Conservation (phyloP, 257 asterid genomes). For the Apocynum venetum region DNA sequence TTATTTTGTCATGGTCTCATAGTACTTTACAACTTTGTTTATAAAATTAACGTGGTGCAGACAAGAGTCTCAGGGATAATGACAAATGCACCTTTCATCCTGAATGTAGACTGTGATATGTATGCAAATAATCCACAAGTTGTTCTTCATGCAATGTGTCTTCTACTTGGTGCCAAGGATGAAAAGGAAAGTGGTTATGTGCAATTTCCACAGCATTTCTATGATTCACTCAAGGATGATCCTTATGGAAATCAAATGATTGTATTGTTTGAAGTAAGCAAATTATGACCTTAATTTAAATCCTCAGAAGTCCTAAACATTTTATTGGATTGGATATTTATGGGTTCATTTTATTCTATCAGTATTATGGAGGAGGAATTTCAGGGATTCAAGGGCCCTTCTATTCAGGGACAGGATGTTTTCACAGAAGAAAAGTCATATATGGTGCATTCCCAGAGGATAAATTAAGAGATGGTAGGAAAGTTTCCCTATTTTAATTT, state of each 20-base stretch:
- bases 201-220: constrained; percentile 35
- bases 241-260: constrained; percentile 37
- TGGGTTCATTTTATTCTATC: background rate
- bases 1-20: too few species aligned
- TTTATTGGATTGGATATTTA: too few species aligned
- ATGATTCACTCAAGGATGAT: constrained; percentile 34
- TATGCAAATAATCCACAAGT: constrained; percentile 33
- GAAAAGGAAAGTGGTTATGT: constrained; percentile 28
- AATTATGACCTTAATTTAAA: background rate
- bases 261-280: constrained; percentile 11
- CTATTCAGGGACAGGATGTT: constrained; percentile 39
- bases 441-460: constrained; percentile 30
- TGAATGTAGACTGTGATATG: constrained; percentile 44
- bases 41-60: constrained; percentile 9
- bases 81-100: constrained; percentile 41
- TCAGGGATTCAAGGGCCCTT: constrained; percentile 36
- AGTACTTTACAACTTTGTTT: too few species aligned
- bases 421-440: constrained; percentile 33
- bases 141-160: constrained; percentile 37
- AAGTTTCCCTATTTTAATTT: background rate
- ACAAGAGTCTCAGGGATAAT: constrained; percentile 38
- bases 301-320: too few species aligned
- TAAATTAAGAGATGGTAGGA: constrained; percentile 16
- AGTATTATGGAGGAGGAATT: constrained; percentile 28
- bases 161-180: constrained; percentile 25